These are phyloP conservation scores for Phaeophleospora eucalypticola DNA, from an alignment of 2,329 filamentous ascomycete species.

Conservation along the genomic window DNA sequence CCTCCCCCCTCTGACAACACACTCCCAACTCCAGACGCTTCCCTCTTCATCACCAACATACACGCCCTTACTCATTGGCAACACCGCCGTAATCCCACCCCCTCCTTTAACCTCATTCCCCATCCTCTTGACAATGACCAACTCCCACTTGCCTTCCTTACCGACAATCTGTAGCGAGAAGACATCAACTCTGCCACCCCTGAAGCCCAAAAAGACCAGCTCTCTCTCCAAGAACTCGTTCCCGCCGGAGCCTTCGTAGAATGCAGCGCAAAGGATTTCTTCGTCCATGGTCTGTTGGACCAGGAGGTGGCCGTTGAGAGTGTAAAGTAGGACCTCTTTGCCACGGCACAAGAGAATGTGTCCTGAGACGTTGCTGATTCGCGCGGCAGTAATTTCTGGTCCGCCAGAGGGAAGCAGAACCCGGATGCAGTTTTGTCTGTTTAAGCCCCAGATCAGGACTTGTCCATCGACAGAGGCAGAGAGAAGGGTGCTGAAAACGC, in stretches of 20 bases:
- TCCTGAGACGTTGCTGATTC: slow-evolving; percentile 85
- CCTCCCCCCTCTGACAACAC: slow-evolving; percentile 23
- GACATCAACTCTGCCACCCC: slow-evolving; percentile 75
- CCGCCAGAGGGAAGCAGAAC: slow-evolving; percentile 50
- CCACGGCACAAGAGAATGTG: slow-evolving; percentile 83
- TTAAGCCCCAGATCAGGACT: slow-evolving; percentile 90
- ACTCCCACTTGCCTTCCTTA: slow-evolving; percentile 62
- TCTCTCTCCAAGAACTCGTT: slow-evolving; percentile 89
- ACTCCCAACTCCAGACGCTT: slow-evolving; percentile 55
- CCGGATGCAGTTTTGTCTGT: slow-evolving; percentile 75
- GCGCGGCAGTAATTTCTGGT: slow-evolving; percentile 62
- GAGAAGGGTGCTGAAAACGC: slow-evolving; percentile 82
- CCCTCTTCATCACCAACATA: slow-evolving; percentile 96
- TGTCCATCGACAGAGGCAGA: slow-evolving; percentile 79
- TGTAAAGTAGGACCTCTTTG: slow-evolving; percentile 71
- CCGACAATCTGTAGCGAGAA: slow-evolving; percentile 54
- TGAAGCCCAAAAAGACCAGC: slow-evolving; percentile 85
- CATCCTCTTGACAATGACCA: slow-evolving; percentile 75
- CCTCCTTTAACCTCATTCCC: slow-evolving; percentile 67
- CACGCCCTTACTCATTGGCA: slow-evolving; percentile 74
- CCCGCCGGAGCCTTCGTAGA: slow-evolving; percentile 77
- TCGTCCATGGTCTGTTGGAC: slow-evolving; percentile 76
- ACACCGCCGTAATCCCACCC: slow-evolving; percentile 78
- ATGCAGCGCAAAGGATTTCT: slow-evolving; percentile 74
- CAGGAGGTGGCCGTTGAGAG: slow-evolving; percentile 79